These are phyloP conservation scores for Ustilago xerochloae DNA, from an alignment of 1,284 basidiomycete species.

Conservation along the genomic window DNA sequence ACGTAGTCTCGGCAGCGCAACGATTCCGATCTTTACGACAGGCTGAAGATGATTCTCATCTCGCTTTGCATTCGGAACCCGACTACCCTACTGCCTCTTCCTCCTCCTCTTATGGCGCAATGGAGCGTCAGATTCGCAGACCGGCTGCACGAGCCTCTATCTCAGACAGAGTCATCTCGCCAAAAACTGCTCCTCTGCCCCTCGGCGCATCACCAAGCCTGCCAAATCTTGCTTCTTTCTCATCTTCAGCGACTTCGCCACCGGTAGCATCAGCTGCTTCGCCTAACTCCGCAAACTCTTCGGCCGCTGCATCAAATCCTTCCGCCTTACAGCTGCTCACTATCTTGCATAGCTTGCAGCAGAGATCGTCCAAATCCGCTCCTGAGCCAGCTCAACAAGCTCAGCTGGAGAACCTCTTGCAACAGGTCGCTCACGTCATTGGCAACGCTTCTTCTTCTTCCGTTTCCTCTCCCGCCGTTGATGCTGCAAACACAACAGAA, in stretches of 20 bases:
- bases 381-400: constrained; percentile 49
- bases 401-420: constrained; percentile 41
- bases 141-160: constrained; percentile 16
- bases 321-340: constrained; percentile 39
- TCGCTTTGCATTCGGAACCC: constrained; percentile 41
- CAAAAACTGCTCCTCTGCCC: constrained; percentile 11
- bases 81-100: constrained; percentile 37
- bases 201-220: constrained; percentile 19
- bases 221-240: constrained; percentile 10
- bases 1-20: constrained; percentile 14
- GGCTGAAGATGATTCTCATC: constrained; percentile 12
- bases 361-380: constrained; percentile 39
- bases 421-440: constrained; percentile 39
- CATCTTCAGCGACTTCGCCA: constrained; percentile 17
- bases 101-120: constrained; percentile 18
- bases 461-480: constrained; percentile 22
- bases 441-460: constrained; percentile 10
- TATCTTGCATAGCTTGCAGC: constrained; percentile 45
- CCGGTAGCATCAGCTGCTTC: constrained; percentile 9
- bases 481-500: not conserved
- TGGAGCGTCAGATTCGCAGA: constrained; percentile 31
- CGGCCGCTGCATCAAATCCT: constrained; percentile 31
- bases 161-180: constrained; percentile 26
- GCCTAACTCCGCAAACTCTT: constrained; percentile 10
- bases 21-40: constrained; percentile 27